Evolutionary conservation across 306 rosid species (phyloP).

Genomic region (Coriaria nepalensis): DNA sequence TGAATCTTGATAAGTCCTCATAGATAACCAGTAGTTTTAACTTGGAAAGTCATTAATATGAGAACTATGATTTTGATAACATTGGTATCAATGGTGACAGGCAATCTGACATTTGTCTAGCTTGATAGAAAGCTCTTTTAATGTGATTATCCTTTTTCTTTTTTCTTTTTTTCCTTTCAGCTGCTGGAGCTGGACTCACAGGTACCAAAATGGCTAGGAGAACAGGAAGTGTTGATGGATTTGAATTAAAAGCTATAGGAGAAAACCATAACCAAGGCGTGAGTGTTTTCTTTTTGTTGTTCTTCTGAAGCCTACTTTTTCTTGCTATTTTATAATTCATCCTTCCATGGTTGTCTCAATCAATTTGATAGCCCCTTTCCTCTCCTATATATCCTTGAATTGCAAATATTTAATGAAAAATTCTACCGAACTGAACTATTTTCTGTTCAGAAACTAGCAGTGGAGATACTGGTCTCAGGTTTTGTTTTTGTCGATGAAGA

Average conservation of each 20-base stretch:
- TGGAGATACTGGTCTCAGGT: constrained; percentile 75
- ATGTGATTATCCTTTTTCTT: no score
- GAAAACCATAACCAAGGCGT: constrained; percentile 48
- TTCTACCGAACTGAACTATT: no score
- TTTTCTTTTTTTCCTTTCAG: constrained; percentile 17
- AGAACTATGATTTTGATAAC: no score
- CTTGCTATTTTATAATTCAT: constrained; percentile 1
- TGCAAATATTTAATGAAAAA: no score
- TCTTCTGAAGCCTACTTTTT: not conserved
- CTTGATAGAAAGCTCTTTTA: no score
- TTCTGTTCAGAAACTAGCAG: constrained; percentile 55
- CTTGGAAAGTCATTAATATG: no score
- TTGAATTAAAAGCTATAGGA: constrained; percentile 40
- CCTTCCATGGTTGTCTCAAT: not conserved
- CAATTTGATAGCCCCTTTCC: not conserved
- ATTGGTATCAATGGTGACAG: no score
- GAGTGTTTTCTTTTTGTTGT: constrained; percentile 10
- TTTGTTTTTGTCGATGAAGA: constrained; percentile 62
- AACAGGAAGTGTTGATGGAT: constrained; percentile 36
- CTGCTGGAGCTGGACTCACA: constrained; percentile 57
- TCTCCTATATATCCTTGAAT: no score
- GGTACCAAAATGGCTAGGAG: constrained; percentile 56
- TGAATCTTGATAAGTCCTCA: no score
- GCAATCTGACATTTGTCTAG: no score
- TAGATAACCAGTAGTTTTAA: no score